Conservation (phyloP, 1,284 basidiomycete genomes). For the Puccinia polysora region DNA sequence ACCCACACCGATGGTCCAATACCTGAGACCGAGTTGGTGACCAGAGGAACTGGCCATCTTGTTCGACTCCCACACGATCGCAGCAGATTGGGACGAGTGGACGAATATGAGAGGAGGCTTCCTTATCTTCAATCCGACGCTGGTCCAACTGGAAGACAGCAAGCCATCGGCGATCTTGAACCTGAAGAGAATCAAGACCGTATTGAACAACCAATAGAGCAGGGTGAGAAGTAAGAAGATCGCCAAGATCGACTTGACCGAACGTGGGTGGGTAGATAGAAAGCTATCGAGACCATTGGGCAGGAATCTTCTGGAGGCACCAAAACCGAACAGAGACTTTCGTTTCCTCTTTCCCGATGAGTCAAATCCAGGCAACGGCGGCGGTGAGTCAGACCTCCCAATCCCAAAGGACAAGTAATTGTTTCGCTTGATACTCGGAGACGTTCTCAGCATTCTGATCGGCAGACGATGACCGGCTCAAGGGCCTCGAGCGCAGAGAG, state of each 20-base stretch:
- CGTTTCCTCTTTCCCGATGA: no score
- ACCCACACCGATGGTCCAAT: background rate
- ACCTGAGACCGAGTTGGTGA: conserved; percentile 9
- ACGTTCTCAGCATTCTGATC: background rate
- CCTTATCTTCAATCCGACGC: conserved; percentile 43
- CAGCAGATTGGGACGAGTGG: conserved; percentile 33
- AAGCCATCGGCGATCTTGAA: conserved; percentile 47
- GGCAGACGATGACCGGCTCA: no score
- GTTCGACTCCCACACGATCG: conserved; percentile 48
- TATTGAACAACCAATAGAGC: conserved; percentile 1
- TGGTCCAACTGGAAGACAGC: conserved; percentile 44
- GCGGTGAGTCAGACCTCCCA: background rate
- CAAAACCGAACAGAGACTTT: no score
- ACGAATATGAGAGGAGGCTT: conserved; percentile 48
- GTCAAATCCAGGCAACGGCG: background rate
- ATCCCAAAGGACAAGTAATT: background rate
- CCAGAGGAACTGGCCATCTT: conserved; percentile 25
- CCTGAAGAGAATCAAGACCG: conserved; percentile 41
- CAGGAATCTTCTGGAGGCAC: no score
- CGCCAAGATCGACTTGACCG: background rate
- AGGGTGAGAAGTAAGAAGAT: background rate
- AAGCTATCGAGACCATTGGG: no score
- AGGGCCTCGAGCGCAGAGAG: no score
- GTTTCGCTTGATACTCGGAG: background rate
- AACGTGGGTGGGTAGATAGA: background rate